Percentiles rank a stretch among this genome's conserved stretches.
Conservation (phyloP, 768 basidiomycete species). For the Naganishia kalamii region DNA sequence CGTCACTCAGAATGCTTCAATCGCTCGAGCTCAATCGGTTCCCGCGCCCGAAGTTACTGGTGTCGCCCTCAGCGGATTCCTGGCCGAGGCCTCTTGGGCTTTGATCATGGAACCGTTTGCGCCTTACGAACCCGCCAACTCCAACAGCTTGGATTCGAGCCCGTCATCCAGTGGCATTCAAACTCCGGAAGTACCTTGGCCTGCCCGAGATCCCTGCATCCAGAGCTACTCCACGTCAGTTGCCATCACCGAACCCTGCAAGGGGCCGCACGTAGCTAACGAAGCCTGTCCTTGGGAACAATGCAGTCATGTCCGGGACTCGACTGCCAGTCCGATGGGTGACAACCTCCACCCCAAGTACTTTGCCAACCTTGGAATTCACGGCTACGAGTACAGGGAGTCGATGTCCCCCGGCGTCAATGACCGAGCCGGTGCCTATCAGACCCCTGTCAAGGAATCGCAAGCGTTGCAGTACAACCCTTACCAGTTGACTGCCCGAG, state of each 20-base stretch:
- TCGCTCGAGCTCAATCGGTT: background rate
- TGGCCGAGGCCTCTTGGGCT: conserved; percentile 21
- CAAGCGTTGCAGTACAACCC: conserved; percentile 21
- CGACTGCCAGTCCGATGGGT: conserved; percentile 4
- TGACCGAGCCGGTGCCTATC: background rate
- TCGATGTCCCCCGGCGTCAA: conserved; percentile 5
- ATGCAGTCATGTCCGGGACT: background rate
- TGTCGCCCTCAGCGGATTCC: conserved; percentile 16
- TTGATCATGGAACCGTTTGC: conserved; percentile 16
- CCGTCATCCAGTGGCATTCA: background rate
- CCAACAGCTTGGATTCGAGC: background rate
- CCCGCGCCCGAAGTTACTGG: conserved; percentile 14
- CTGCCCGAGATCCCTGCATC: background rate
- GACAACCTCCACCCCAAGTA: conserved; percentile 14
- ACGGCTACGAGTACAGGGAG: conserved; percentile 9
- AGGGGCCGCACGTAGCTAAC: background rate
- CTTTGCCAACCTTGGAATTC: conserved; percentile 16
- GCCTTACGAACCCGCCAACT: conserved; percentile 10
- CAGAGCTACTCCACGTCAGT: background rate
- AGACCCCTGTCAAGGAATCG: conserved; percentile 6
- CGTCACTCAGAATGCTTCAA: conserved; percentile 1
- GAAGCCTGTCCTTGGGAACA: background rate
- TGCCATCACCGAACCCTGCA: background rate
- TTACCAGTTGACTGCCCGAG: conserved; percentile 18
- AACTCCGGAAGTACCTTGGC: background rate